phyloP scores from a whole-genome alignment of 148 eudicot genomes.

The Camellia lanceoleosa region DNA sequence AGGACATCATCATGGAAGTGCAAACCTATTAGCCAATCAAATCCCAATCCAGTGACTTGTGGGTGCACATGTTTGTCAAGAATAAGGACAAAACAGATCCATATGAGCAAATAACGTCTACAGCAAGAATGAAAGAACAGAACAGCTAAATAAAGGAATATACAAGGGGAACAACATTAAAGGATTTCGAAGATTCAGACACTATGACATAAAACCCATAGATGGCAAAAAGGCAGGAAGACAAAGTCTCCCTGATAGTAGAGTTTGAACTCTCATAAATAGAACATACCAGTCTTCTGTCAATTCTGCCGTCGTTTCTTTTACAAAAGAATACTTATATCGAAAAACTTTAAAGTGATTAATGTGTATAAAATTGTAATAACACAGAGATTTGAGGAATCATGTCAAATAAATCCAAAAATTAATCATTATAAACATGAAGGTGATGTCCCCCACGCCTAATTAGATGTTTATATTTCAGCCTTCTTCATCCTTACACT shows the following conservation, averaged over 20 bases:
- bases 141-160: not conserved
- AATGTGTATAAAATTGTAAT: too few species aligned
- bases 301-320: not conserved
- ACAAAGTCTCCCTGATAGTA: not conserved
- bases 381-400: too few species aligned
- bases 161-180: not conserved
- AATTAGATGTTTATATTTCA: conserved; percentile 4
- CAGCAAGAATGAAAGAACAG: not conserved
- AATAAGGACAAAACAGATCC: not conserved
- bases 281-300: not conserved
- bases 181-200: not conserved
- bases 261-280: not conserved
- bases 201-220: not conserved
- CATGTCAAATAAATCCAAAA: too few species aligned
- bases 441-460: conserved; percentile 1
- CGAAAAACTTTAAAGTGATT: too few species aligned
- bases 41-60: not conserved
- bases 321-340: too few species aligned
- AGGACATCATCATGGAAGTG: not conserved
- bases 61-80: not conserved
- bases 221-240: not conserved
- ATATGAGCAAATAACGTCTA: not conserved
- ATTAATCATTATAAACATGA: not conserved
- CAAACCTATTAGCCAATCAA: conserved; percentile 1
- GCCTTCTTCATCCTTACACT: not conserved